phyloP scores from a whole-genome alignment of 164 flowering plant species.

The Amborella trichopoda region DNA sequence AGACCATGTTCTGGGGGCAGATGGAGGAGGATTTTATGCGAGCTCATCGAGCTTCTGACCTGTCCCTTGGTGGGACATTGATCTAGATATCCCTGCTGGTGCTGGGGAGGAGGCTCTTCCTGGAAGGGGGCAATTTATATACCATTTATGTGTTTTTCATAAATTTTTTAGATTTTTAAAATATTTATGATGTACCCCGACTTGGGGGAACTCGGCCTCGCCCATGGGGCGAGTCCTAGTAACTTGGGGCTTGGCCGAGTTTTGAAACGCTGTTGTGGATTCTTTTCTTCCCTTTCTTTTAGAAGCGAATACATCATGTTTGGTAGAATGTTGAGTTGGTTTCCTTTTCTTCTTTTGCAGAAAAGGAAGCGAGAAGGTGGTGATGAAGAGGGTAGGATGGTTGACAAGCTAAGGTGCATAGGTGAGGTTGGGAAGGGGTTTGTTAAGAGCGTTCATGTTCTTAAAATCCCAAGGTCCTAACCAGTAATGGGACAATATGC shows the following conservation, averaged over 20 bases:
- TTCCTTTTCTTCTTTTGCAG: slow-evolving; percentile 24
- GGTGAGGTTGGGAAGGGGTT: slow-evolving; percentile 85
- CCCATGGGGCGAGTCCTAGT: neutral
- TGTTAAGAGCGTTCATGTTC: slow-evolving; percentile 50
- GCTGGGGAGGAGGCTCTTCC: too few species aligned
- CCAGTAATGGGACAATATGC: too few species aligned
- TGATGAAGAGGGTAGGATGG: slow-evolving; percentile 24
- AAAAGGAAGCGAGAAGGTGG: slow-evolving; percentile 56
- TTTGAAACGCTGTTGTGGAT: neutral
- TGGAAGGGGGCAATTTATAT: too few species aligned
- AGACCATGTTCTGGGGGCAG: too few species aligned
- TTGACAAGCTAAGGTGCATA: slow-evolving; percentile 26
- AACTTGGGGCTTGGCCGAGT: neutral
- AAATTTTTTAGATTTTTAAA: too few species aligned
- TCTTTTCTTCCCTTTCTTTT: neutral
- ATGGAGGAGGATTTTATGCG: too few species aligned
- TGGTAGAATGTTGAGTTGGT: too few species aligned
- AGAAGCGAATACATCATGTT: neutral
- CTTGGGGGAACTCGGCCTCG: neutral
- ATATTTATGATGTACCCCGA: neutral
- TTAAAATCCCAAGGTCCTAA: slow-evolving; percentile 69
- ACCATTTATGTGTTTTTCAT: too few species aligned
- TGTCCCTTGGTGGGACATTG: neutral
- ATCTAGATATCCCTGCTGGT: neutral
- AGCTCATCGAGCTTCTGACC: too few species aligned